Evolutionary conservation across 257 asterid genomes (phyloP), one percentile per base, ranked within the genome.

Genomic region (Fraxinus excelsior): DNA sequence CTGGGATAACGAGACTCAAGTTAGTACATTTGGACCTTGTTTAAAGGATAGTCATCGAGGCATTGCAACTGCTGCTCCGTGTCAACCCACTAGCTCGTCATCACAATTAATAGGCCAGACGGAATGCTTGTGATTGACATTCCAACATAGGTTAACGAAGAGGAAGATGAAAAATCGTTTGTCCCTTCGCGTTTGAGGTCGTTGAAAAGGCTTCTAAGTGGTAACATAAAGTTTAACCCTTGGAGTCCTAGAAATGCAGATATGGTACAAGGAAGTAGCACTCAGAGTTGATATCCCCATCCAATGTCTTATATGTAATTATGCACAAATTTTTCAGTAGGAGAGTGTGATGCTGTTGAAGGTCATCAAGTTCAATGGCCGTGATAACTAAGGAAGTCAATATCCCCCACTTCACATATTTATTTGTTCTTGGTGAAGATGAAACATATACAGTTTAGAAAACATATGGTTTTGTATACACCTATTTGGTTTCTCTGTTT

Each of bases 1-100:
- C 74, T 94, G 94, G 96, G 97, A 96, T 4, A 70, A 94, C 58
- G 96, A 94, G 74, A 86, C 88, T 68, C 84, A 76, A 75, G 91
- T 94, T 21, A 90, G 96, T 80, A 88, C 91, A 18, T 77, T 88
- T 34, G 86, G n/a, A n/a, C n/a, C n/a, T n/a, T n/a, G n/a, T n/a
- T n/a, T n/a, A n/a, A n/a, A n/a, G n/a, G n/a, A n/a, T n/a, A n/a
- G n/a, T n/a, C n/a, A 77, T 78, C 91, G 83, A 80, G 31, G 5
- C 75, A 68, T 32, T 32, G 35, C 35, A 32, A 32, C 35, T 32
- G 35, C 74, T 11, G 69, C 34, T 79, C 74, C 67, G 0, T 23
- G 82, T 32, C 85, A 78, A 44, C 72, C 85, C 5, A 81, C 89
- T 14, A 28, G 42, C 62, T 82, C 88, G 0, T 86, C 84, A 5